Base-by-base conservation (phyloP, 2,329 filamentous ascomycete species). In the Apiospora aurea region DNA sequence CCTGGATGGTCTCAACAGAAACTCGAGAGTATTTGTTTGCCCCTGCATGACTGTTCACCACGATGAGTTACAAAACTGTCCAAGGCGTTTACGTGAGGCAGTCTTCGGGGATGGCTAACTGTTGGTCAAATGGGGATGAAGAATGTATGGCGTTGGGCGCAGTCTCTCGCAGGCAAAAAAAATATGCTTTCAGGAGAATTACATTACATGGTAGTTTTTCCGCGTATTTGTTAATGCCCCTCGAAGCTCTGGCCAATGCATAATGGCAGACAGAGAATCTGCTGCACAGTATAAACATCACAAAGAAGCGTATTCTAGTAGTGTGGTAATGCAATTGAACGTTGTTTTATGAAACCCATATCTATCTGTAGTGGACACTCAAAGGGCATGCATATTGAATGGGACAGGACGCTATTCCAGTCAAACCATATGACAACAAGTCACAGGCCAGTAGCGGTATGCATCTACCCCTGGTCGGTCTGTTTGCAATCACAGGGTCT, bases 291-390 rank as follows among this genome's bases (percentile, higher is more conserved):
- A 64, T 64, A 34, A 41, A 64, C 57, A 64, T 64, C 34, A 64
- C 57, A 41, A 57, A 57, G 57, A 64, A 64, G 57, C 57, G 29
- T 64, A 64, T 41, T 64, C 57, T 64, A 64, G 18, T 64, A 64
- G 57, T 61, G n/a, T 41, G 57, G 57, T 41, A 64, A 64, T 64
- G 57, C 57, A 64, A 64, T 64, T 64, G 57, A 64, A 64, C 29
- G 34, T 41, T 64, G n/a, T 34, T 64, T n/a, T n/a, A 41, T 64
- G n/a, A n/a, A 64, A 21, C 41, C 21, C 57, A 24, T 64, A n/a
- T 21, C 57, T 41, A 11, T 41, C 57, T 41, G 21, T 24, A 38
- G 21, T 64, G 4, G 21, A 7, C 18, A 41, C 34, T 14, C n/a
- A 18, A 14, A 24, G 29, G 49, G 26, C 24, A n/a, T 24, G 10